A percentile compares a stretch with the other conserved stretches of the same genome.
Evolutionary conservation across 2,329 filamentous ascomycete species (phyloP).

Genomic region (Aspergillus sp.): DNA sequence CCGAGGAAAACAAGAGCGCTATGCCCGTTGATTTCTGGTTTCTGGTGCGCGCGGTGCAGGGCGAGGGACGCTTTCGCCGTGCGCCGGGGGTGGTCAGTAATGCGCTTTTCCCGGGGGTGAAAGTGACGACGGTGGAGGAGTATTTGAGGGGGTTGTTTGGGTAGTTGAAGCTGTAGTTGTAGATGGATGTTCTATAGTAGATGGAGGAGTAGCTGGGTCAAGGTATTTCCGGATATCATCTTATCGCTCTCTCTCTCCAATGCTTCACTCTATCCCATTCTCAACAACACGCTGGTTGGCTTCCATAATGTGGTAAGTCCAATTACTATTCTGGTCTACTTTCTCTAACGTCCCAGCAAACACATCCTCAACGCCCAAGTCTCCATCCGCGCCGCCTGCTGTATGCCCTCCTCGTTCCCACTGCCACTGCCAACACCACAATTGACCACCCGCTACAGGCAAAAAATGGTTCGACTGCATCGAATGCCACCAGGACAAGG

Average conservation of each 20-base stretch:
- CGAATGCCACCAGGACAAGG: conserved; percentile 79
- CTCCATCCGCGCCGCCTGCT: conserved; percentile 89
- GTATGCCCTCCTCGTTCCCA: conserved; percentile 43
- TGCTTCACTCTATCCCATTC: no score
- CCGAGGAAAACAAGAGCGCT: conserved; percentile 1
- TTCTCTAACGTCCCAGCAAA: conserved; percentile 53
- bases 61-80: conserved; percentile 11
- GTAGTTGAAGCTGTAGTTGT: no score
- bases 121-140: conserved; percentile 3
- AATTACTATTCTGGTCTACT: background rate
- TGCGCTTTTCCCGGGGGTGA: conserved; percentile 5
- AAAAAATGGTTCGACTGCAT: conserved; percentile 98
- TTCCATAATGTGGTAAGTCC: conserved; percentile 22
- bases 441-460: conserved; percentile 43
- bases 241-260: background rate
- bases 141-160: conserved; percentile 5
- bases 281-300: background rate
- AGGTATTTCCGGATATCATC: no score
- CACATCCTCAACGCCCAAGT: conserved; percentile 98
- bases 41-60: conserved; percentile 15
- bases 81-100: conserved; percentile 13
- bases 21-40: conserved; percentile 19
- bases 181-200: no score
- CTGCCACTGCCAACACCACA: background rate
- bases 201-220: no score